Conservation (phyloP, 2,329 filamentous ascomycete species). For the Trematosphaeria pertusa region DNA sequence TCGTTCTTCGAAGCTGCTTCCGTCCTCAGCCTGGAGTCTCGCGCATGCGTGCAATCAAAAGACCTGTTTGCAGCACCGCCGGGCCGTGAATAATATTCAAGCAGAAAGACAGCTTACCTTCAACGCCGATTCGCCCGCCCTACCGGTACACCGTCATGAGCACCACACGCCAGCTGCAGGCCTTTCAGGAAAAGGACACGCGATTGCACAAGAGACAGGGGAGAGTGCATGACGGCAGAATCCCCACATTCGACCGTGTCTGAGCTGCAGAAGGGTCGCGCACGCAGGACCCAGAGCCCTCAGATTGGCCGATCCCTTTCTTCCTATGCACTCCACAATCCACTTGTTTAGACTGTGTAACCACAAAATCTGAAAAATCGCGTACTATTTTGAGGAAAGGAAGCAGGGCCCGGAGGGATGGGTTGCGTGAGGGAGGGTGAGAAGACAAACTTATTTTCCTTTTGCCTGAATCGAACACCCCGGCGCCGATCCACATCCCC, state of each 20-base stretch:
- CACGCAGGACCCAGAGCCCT: constrained; percentile 25
- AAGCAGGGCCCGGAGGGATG: constrained; percentile 8
- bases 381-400: constrained; percentile 13
- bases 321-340: constrained; percentile 19
- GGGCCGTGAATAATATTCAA: constrained; percentile 33
- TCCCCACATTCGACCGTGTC: constrained; percentile 30
- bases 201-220: constrained; percentile 21
- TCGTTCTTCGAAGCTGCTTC: constrained; percentile 1
- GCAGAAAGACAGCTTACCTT: constrained; percentile 12
- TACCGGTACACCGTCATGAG: constrained; percentile 25
- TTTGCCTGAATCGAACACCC: constrained; percentile 30
- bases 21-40: constrained; percentile 4
- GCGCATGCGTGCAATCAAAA: constrained; percentile 25
- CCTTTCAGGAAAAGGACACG: constrained; percentile 25
- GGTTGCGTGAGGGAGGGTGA: not conserved
- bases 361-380: constrained; percentile 4
- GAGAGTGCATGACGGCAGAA: constrained; percentile 33
- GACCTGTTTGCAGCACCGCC: constrained; percentile 22
- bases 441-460: constrained; percentile 12
- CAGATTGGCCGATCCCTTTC: constrained; percentile 27
- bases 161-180: constrained; percentile 24
- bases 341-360: constrained; percentile 9
- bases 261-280: constrained; percentile 20
- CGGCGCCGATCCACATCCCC: constrained; percentile 31
- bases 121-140: constrained; percentile 26